phyloP scores from a whole-genome alignment of 768 basidiomycete genomes.

The Phanerodontia chrysosporium region DNA sequence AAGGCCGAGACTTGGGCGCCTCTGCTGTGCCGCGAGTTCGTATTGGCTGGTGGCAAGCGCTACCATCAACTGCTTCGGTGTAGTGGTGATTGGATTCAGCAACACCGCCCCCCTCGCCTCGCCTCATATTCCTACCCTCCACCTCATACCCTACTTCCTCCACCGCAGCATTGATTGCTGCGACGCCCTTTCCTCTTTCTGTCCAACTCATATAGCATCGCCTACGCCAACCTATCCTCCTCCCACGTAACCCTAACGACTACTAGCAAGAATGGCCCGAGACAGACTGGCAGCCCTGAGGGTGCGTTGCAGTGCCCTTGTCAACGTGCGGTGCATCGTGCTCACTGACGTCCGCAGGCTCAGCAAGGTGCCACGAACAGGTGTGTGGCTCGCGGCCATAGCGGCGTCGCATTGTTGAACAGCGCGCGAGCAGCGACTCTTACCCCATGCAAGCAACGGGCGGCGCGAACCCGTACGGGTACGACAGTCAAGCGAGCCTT shows the following conservation, averaged over 20 bases:
- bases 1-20: constrained; percentile 1
- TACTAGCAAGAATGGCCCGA: constrained; percentile 61
- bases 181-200: constrained; percentile 7
- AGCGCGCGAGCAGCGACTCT: constrained; percentile 40
- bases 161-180: constrained; percentile 16
- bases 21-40: neutral
- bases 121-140: constrained; percentile 2
- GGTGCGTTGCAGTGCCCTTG: constrained; percentile 37
- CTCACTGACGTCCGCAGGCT: constrained; percentile 39
- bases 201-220: constrained; percentile 1
- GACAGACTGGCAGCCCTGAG: constrained; percentile 89
- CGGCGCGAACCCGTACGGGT: constrained; percentile 55
- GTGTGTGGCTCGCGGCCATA: constrained; percentile 31
- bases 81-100: constrained; percentile 5
- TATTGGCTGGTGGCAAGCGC: constrained; percentile 4
- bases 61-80: constrained; percentile 8
- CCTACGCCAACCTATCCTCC: constrained; percentile 10
- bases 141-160: constrained; percentile 1
- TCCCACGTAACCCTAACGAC: constrained; percentile 19
- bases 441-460: constrained; percentile 66
- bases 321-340: neutral
- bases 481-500: constrained; percentile 55
- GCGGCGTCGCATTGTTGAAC: constrained; percentile 1
- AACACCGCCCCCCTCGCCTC: constrained; percentile 1
- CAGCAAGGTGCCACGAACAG: constrained; percentile 54